Percentiles rank a stretch among this genome's conserved stretches.
Conservation (phyloP, 2,329 filamentous ascomycete genomes). For the Alternaria longipes region DNA sequence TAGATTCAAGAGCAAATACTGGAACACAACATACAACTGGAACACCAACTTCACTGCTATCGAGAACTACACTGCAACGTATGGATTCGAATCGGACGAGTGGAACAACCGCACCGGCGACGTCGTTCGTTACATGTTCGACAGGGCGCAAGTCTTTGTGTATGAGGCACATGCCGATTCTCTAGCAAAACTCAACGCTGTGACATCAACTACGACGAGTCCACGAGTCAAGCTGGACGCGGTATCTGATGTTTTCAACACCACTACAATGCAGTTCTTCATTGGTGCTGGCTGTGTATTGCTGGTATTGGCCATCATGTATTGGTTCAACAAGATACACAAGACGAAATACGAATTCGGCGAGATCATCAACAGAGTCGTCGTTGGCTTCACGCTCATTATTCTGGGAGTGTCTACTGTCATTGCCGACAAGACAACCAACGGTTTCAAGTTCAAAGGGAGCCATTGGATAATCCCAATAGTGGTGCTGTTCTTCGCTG, state of each 20-base stretch:
- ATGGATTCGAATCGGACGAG: conserved; percentile 26
- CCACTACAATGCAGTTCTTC: conserved; percentile 38
- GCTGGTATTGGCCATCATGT: conserved; percentile 66
- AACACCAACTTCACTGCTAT: conserved; percentile 34
- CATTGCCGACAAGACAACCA: conserved; percentile 27
- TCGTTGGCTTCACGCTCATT: conserved; percentile 32
- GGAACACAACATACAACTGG: conserved; percentile 35
- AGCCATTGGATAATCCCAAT: conserved; percentile 36
- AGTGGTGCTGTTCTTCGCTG: conserved; percentile 29
- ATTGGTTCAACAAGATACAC: conserved; percentile 60
- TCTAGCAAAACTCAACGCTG: conserved; percentile 34
- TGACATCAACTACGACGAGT: conserved; percentile 17
- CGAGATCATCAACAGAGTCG: conserved; percentile 38
- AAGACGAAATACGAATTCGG: conserved; percentile 41
- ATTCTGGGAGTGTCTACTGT: conserved; percentile 31
- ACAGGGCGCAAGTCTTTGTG: conserved; percentile 35
- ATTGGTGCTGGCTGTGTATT: conserved; percentile 52
- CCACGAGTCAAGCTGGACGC: conserved; percentile 18
- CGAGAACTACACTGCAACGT: conserved; percentile 27
- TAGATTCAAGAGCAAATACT: conserved; percentile 30
- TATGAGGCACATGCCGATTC: conserved; percentile 38
- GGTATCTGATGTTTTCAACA: conserved; percentile 36
- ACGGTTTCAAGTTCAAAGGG: conserved; percentile 34
- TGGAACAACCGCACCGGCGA: conserved; percentile 34
- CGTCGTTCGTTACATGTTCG: conserved; percentile 25